Conservation (phyloP, 75 land plant species). For the Adiantum capillusveneris region DNA sequence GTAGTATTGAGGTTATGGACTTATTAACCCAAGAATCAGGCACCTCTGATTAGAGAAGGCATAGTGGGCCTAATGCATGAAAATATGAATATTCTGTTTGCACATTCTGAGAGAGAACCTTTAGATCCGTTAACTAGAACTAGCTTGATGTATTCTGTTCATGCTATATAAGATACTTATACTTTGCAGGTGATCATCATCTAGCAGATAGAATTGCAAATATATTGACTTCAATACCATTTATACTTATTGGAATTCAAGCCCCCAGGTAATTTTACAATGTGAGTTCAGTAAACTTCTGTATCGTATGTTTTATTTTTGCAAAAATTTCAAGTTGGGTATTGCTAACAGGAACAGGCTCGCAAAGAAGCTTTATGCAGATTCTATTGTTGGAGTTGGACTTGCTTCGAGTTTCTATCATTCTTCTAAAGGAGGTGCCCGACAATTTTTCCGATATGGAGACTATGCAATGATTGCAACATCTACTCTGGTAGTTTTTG, state of each 20-base stretch:
- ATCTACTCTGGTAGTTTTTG: slow-evolving; percentile 50
- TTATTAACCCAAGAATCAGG: too few species aligned
- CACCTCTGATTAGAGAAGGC: too few species aligned
- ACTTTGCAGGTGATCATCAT: slow-evolving; percentile 51
- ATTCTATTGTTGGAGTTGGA: slow-evolving; percentile 91
- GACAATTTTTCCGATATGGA: slow-evolving; percentile 71
- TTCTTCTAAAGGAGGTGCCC: slow-evolving; percentile 64
- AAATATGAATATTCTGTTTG: too few species aligned
- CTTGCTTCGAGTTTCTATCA: slow-evolving; percentile 86
- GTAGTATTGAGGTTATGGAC: too few species aligned
- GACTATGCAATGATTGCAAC: slow-evolving; percentile 97
- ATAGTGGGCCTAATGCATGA: too few species aligned
- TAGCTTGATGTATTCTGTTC: too few species aligned
- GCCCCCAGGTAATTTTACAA: slow-evolving; percentile 67
- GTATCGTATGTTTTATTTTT: too few species aligned
- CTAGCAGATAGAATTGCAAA: slow-evolving; percentile 60
- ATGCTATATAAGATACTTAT: too few species aligned
- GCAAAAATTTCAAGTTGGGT: too few species aligned
- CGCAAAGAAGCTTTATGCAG: slow-evolving; percentile 56
- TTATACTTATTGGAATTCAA: slow-evolving; percentile 76
- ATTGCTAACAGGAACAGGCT: slow-evolving; percentile 75
- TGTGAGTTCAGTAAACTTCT: too few species aligned
- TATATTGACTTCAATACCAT: slow-evolving; percentile 87
- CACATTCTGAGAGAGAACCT: too few species aligned
- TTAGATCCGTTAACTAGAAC: too few species aligned